Evolutionary conservation across 345 rosid genomes (phyloP), one percentile per base, ranked within the genome.

Genomic region (Iberis pinnata): DNA sequence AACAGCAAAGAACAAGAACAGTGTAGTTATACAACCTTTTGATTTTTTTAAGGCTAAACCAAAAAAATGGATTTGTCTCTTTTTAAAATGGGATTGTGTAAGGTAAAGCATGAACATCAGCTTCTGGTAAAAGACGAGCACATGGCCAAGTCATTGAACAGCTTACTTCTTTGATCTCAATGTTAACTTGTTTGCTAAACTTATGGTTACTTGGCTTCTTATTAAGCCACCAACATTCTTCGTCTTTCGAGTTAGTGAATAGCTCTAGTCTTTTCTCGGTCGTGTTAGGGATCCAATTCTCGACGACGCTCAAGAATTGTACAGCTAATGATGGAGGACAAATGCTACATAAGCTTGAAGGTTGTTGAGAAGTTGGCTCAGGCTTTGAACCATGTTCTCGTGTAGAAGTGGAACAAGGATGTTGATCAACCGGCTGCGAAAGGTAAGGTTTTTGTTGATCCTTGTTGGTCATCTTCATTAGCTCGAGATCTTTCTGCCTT

Each of bases 31-130:
- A 43, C 45, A 61, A 33, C 19, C 44, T 51, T 17, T 9, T 12
- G 11, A 32, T 9, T 32, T 32, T 11, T 26, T 29, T 13, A 65
- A 57, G 41, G 33, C 53, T 43, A 42, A 25, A 49, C 40, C 41
- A 50, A 65, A 65, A 47, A 47, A 58, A n/a, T 56, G 33, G 39
- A 40, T 17, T 24, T 10, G 9, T 31, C 50, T 49, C 45, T 36
- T 40, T 41, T 75, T 60, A 90, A 31, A 84, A 84, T 6, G 82
- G 87, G 15, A 79, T 49, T 0, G 96, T 68, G 57, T 70, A 90
- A 12, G 98, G 96, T 60, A 87, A 56, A 1, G 88, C 81, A 31
- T 64, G 67, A 16, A 82, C 20, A 53, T 74, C 86, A 7, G 66
- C 81, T 20, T 68, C 80, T 0, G 70, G 63, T 65, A 84, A 32